These are phyloP conservation scores for Citrus australasica DNA, from an alignment of 345 rosid species.

Conservation along the genomic window DNA sequence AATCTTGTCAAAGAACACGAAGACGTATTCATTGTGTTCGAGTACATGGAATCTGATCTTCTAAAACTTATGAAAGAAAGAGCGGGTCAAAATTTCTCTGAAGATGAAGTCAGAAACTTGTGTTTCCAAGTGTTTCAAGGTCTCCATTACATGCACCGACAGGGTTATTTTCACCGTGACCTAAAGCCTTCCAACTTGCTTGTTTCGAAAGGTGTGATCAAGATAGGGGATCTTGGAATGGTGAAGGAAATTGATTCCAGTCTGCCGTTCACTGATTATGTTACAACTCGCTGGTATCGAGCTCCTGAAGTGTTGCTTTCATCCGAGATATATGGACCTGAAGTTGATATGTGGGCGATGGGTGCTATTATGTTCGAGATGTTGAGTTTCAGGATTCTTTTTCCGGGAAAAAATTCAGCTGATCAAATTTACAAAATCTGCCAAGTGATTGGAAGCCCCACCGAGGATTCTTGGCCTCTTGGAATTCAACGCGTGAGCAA, in stretches of 20 bases:
- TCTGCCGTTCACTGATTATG: constrained; percentile 13
- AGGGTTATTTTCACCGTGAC: constrained; percentile 48
- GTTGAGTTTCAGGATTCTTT: too few relatives aligned
- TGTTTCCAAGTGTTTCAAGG: too few relatives aligned
- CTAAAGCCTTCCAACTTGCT: constrained; percentile 48
- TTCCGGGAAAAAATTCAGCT: constrained; percentile 23
- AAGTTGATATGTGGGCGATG: too few relatives aligned
- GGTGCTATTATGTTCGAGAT: too few relatives aligned
- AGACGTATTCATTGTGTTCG: constrained; percentile 38
- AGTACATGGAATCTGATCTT: constrained; percentile 49
- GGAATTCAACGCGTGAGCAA: neutral
- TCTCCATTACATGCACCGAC: constrained; percentile 38
- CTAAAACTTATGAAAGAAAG: constrained; percentile 33
- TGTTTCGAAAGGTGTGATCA: constrained; percentile 6
- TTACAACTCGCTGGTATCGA: constrained; percentile 45
- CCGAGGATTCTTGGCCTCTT: constrained; percentile 32
- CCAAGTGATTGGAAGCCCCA: constrained; percentile 39
- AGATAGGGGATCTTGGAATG: too few relatives aligned
- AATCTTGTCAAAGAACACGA: constrained; percentile 34
- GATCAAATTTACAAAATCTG: constrained; percentile 43
- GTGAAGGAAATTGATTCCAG: too few relatives aligned
- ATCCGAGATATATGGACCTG: constrained; percentile 11
- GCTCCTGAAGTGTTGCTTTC: constrained; percentile 48
- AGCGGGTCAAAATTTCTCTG: constrained; percentile 18
- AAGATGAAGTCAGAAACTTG: constrained; percentile 12